Evolutionary conservation across 2,329 filamentous ascomycete species (phyloP).

Genomic region (Botrytis byssoidea): DNA sequence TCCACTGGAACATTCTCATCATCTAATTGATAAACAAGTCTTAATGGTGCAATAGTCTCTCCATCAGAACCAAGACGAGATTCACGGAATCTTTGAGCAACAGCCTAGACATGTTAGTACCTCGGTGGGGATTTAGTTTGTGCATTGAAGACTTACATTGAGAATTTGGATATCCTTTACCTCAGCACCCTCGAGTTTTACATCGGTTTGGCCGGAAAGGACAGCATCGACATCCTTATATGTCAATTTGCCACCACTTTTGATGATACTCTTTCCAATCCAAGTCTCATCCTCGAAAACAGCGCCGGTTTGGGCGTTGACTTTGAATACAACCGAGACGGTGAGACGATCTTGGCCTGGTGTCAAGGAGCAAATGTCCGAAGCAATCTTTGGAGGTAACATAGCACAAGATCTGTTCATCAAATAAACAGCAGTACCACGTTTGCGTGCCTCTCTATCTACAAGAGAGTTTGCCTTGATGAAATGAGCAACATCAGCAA

Average conservation of each 20-base stretch:
- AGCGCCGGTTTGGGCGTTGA: conserved; percentile 75
- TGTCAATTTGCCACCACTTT: conserved; percentile 81
- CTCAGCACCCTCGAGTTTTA: conserved; percentile 63
- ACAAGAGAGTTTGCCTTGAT: conserved; percentile 95
- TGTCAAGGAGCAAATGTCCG: conserved; percentile 82
- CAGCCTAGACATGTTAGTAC: conserved; percentile 50
- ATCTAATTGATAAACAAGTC: conserved; percentile 88
- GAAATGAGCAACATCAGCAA: conserved; percentile 93
- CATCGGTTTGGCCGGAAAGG: conserved; percentile 61
- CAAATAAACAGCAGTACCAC: conserved; percentile 91
- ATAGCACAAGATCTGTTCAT: conserved; percentile 83
- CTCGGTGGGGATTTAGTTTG: neutral
- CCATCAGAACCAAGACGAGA: conserved; percentile 77
- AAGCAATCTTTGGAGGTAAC: conserved; percentile 80
- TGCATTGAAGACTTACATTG: conserved; percentile 51
- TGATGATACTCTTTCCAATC: conserved; percentile 92
- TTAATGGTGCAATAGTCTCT: conserved; percentile 78
- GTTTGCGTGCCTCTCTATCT: conserved; percentile 96
- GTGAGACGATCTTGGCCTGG: conserved; percentile 88
- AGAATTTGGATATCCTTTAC: conserved; percentile 79
- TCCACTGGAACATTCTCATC: conserved; percentile 98
- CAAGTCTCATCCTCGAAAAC: conserved; percentile 84
- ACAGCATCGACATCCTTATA: conserved; percentile 85
- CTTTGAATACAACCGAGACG: conserved; percentile 88
- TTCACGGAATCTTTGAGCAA: conserved; percentile 89